Conservation (phyloP, 371 early-diverging fungal species). For the Mucor irregularis region DNA sequence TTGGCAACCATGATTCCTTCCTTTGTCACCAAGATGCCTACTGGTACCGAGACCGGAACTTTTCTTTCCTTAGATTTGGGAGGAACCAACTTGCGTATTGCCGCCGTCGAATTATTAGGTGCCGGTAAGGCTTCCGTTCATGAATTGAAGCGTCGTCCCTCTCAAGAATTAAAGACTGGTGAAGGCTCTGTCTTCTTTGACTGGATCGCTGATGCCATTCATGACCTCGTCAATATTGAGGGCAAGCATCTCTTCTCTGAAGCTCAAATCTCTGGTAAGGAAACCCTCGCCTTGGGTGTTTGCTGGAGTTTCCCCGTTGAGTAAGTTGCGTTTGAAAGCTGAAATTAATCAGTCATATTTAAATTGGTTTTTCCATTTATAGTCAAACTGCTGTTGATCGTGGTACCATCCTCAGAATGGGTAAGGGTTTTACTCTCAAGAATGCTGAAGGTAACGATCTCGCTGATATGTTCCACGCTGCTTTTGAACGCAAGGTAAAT, state of each 20-base stretch:
- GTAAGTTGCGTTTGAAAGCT: constrained; percentile 28
- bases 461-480: constrained; percentile 76
- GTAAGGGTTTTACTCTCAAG: constrained; percentile 83
- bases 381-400: constrained; percentile 74
- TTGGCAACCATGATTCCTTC: constrained; percentile 78
- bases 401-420: constrained; percentile 86
- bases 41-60: constrained; percentile 80
- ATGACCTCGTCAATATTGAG: constrained; percentile 34
- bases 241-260: constrained; percentile 29
- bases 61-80: constrained; percentile 92
- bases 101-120: constrained; percentile 76
- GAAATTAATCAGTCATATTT: background rate
- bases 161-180: constrained; percentile 56
- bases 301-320: constrained; percentile 54
- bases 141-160: constrained; percentile 70
- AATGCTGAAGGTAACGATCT: constrained; percentile 84
- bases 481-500: constrained; percentile 71
- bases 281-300: constrained; percentile 50
- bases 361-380: constrained; percentile 4
- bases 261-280: constrained; percentile 28
- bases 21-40: constrained; percentile 81
- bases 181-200: constrained; percentile 80
- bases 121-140: constrained; percentile 66
- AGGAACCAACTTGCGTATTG: constrained; percentile 91
- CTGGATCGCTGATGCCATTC: constrained; percentile 78